Evolutionary conservation across 495 filamentous ascomycete genomes (phyloP), one percentile per base, ranked within the genome.

Genomic region (Cairneyella variabilis): DNA sequence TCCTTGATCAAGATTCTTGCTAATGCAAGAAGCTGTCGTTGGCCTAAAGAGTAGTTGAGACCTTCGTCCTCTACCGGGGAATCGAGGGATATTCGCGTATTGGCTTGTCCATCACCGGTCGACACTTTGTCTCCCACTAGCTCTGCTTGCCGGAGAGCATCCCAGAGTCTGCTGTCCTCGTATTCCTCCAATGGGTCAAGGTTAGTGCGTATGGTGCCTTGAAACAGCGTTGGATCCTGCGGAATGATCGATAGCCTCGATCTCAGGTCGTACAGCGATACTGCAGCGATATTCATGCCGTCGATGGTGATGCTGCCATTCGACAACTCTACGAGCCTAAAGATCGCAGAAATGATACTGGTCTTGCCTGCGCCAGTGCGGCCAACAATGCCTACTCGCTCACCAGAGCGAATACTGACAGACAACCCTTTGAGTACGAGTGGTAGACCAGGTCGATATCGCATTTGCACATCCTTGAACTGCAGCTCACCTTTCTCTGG

Each of bases 331-430:
- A 88, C 84, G 0, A 96, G 75, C 0, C 91, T 87, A 78, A 97
- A 96, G 4, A 97, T 73, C 0, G 89, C 83, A 45, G 81, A 82
- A 86, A 93, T 92, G 73, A 97, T 95, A 57, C 83, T 88, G 43
- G 85, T 90, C 69, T 97, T 97, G 26, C 91, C 91, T 0, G 91
- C 91, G 4, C 91, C 91, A 0, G 91, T 96, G 20, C 91, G 83
- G 2, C 91, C 91, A 22, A 97, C 89, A 50, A 97, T 86, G n/a
- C 91, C 91, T 48, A 97, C 87, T 25, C 89, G 80, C 71, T 95
- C 90, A 42, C 91, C 92, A 18, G 85, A 87, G 5, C 63, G 68
- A 11, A 97, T 76, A 38, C 84, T 77, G 75, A 96, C 83, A 54
- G 66, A 76, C 10, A 97, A 70, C 0, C 85, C 84, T 55, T 88